Base-by-base conservation (phyloP, 495 filamentous ascomycete species). In the Trichoderma reesei region DNA sequence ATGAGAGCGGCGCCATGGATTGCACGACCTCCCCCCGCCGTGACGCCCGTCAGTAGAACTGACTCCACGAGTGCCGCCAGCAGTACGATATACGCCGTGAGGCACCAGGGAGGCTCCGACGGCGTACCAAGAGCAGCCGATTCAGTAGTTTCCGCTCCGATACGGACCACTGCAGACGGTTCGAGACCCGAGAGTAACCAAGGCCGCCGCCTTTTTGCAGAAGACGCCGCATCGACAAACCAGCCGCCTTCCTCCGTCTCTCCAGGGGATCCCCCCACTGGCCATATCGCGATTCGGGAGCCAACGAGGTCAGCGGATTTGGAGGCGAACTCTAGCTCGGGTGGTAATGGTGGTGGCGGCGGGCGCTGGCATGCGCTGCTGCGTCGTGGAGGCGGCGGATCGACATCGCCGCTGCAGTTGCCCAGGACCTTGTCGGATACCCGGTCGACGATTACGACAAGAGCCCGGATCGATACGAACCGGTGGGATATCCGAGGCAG, bases 41-140 rank as follows among this genome's bases (percentile, higher is more conserved):
- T 83, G 3, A 90, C 90, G 10, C 89, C 90, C 1, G 75, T 90
- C 64, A 92, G 89, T 69, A 82, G 89, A 63, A 84, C 85, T n/a
- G 89, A 95, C 67, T 90, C 88, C 2, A 83, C 85, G 16, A 82
- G 79, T 44, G 77, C 79, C 18, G 78, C 86, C 54, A 94, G 90
- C 54, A 94, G 90, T 73, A 96, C 92, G 3, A 84, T 94, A 14
- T 96, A 96, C 68, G 85, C 88, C 64, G 82, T 96, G 60, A 85
- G 87, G 59, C 92, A 95, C 70, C 88, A 93, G 66, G 83, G 89
- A n/a, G 80, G 87, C 56, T 85, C 83, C 41, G 86, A 87, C 67
- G 79, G 86, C n/a, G 85, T 86, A 14, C 72, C 77, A 8, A 76
- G 73, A 61, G 71, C 73, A 16, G 76, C 76, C 16, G 75, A 79